Evolutionary conservation across 352 stramenopile species (phyloP).

Genomic region (Blastocystis sp.): DNA sequence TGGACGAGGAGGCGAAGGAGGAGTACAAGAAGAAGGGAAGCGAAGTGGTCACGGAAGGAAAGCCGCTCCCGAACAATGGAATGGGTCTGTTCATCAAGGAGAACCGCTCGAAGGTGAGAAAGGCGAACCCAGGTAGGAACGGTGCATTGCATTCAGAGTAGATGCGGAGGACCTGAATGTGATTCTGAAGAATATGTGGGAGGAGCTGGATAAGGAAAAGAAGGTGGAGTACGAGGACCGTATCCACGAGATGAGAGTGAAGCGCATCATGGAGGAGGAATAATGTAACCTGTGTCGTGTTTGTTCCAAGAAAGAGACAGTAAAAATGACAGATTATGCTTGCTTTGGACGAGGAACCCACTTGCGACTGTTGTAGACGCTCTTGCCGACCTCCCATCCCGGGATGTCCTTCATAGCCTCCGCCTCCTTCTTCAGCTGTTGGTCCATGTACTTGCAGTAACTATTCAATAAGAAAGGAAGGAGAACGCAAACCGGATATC

Average conservation of each 20-base stretch:
- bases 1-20: background rate
- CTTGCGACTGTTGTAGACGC: constrained; percentile 74
- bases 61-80: background rate
- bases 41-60: background rate
- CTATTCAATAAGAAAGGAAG: constrained; percentile 54
- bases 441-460: constrained; percentile 72
- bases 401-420: constrained; percentile 86
- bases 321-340: background rate
- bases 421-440: constrained; percentile 76
- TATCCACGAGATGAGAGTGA: background rate
- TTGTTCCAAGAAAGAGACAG: constrained; percentile 4
- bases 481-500: constrained; percentile 70
- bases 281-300: background rate
- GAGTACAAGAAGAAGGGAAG: background rate
- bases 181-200: background rate
- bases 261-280: background rate
- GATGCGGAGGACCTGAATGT: no score
- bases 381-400: constrained; percentile 76
- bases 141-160: no score
- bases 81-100: background rate
- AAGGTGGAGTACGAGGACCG: constrained; percentile 39
- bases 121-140: background rate
- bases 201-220: background rate
- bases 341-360: constrained; percentile 62
- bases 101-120: background rate